Conservation (phyloP, 139 green algal genomes). For the Chlamydomonas schloesseri region DNA sequence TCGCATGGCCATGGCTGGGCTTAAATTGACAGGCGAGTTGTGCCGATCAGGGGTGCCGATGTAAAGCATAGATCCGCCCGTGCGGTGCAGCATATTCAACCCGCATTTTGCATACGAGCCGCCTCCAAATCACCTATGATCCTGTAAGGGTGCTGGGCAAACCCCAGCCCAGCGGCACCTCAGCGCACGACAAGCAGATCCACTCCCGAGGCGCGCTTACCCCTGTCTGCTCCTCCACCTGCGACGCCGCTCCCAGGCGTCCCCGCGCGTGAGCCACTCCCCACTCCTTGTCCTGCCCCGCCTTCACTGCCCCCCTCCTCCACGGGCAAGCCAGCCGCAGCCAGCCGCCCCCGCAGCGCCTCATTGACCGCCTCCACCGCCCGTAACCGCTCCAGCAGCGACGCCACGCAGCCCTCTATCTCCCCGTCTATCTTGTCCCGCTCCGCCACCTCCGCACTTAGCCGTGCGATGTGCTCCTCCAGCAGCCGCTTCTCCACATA, state of each 20-base stretch:
- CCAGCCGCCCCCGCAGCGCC: constrained; percentile 28
- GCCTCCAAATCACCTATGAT: too few species aligned
- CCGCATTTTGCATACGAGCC: too few species aligned
- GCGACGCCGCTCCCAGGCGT: neutral
- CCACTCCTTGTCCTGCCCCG: neutral
- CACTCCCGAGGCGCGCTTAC: too few species aligned
- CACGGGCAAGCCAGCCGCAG: neutral
- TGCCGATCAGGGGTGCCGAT: too few species aligned
- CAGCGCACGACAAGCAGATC: neutral
- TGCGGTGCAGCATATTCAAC: too few species aligned
- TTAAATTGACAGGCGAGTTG: too few species aligned
- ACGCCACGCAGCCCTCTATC: constrained; percentile 53
- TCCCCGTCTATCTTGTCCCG: constrained; percentile 57
- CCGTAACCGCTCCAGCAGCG: constrained; percentile 53
- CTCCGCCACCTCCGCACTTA: constrained; percentile 51
- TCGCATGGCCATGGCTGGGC: too few species aligned
- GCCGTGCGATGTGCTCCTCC: constrained; percentile 59
- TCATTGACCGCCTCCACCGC: constrained; percentile 49
- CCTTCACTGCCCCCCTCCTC: neutral
- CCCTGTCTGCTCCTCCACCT: too few species aligned
- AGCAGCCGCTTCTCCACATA: constrained; percentile 65
- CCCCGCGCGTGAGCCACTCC: too few species aligned
- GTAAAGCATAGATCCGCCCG: too few species aligned
- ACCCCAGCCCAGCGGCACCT: too few species aligned
- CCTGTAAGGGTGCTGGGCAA: too few species aligned